Evolutionary conservation across 2,329 filamentous ascomycete genomes (phyloP).

Genomic region (Cladosporium sp.): DNA sequence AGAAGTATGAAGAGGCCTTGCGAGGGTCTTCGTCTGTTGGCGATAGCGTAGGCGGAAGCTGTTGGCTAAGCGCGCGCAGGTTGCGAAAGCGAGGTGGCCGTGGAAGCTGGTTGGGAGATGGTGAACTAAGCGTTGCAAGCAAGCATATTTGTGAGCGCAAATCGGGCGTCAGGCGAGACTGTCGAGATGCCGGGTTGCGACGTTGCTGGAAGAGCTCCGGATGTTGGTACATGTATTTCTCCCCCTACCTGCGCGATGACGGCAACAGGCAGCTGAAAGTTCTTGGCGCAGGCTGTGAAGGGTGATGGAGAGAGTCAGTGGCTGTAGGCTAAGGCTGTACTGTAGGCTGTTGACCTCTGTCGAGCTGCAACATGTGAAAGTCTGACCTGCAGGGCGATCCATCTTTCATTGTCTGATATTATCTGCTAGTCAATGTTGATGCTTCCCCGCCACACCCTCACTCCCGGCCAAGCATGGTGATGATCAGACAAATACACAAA

Average conservation of each 20-base stretch:
- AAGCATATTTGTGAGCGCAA: not conserved
- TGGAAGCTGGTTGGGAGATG: not conserved
- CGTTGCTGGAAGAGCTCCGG: not conserved
- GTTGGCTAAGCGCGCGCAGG: constrained; percentile 2
- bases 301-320: too few relatives aligned
- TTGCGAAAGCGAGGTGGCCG: constrained; percentile 1
- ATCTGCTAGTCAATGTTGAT: too few relatives aligned
- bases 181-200: not conserved
- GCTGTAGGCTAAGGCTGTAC: too few relatives aligned
- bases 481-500: not conserved
- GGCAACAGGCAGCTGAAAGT: not conserved
- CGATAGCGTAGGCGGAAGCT: constrained; percentile 9
- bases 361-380: too few relatives aligned
- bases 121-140: not conserved
- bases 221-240: not conserved
- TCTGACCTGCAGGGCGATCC: too few relatives aligned
- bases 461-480: constrained; percentile 5
- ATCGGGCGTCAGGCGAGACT: not conserved
- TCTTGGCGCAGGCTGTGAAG: too few relatives aligned
- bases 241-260: not conserved
- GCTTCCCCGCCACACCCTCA: too few relatives aligned
- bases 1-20: too few relatives aligned
- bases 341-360: too few relatives aligned
- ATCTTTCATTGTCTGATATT: too few relatives aligned
- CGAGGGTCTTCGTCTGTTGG: not conserved